These are phyloP conservation scores for Leucocoprinus leucothites DNA, from an alignment of 768 basidiomycete species.

Conservation along the genomic window DNA sequence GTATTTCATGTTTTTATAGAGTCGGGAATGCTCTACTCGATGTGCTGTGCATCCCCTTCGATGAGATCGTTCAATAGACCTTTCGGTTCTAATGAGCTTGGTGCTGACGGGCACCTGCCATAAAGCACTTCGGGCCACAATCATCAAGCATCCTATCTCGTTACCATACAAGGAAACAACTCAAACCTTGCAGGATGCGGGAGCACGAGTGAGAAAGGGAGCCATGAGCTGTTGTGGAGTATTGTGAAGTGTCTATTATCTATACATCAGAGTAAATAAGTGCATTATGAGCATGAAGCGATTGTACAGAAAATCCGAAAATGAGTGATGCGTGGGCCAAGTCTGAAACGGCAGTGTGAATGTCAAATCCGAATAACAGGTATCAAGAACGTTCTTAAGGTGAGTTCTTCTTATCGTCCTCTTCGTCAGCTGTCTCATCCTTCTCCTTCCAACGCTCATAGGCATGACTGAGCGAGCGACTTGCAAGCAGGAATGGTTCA, in stretches of 20 bases:
- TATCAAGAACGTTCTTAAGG: constrained; percentile 15
- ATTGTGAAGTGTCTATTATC: background rate
- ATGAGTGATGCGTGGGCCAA: background rate
- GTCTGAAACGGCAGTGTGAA: background rate
- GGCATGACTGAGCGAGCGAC: constrained; percentile 34
- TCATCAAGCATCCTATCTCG: too few species aligned
- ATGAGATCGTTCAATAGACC: too few species aligned
- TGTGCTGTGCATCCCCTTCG: too few species aligned
- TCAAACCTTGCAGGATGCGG: too few species aligned
- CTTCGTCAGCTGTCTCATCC: constrained; percentile 35
- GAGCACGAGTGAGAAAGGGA: background rate
- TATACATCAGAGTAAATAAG: constrained; percentile 5
- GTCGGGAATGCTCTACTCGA: too few species aligned
- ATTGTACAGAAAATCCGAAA: background rate
- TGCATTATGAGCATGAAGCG: constrained; percentile 5
- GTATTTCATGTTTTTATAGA: too few species aligned
- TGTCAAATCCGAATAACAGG: background rate
- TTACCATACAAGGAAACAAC: too few species aligned
- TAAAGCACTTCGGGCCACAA: too few species aligned
- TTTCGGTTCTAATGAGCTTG: too few species aligned
- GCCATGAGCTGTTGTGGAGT: background rate
- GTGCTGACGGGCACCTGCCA: too few species aligned
- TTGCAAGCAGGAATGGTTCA: constrained; percentile 54
- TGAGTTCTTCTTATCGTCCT: constrained; percentile 35
- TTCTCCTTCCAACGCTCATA: constrained; percentile 46